Evolutionary conservation across 2,329 filamentous ascomycete species (phyloP).

Genomic region (Colletotrichum cuscutae): DNA sequence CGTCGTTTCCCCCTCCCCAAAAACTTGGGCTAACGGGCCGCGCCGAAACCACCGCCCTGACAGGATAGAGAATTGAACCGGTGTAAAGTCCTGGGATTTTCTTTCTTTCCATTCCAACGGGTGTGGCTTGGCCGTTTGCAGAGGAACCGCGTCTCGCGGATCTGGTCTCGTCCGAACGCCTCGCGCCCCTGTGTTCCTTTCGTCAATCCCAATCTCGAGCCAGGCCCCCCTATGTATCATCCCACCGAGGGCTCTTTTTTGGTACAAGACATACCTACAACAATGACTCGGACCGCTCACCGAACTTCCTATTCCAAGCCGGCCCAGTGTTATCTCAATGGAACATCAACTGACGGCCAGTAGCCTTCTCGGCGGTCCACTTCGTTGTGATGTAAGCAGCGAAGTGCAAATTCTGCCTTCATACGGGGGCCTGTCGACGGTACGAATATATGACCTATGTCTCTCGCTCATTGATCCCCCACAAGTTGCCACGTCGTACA

Average conservation of each 20-base stretch:
- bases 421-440: not conserved
- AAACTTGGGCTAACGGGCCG: not conserved
- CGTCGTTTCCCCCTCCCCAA: not conserved
- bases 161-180: too few relatives aligned
- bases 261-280: not conserved
- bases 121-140: not conserved
- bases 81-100: not conserved
- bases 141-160: not conserved
- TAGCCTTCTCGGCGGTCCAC: not conserved
- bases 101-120: not conserved
- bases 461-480: not conserved
- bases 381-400: not conserved
- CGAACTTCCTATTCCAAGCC: not conserved
- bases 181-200: not conserved
- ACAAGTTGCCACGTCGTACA: not conserved
- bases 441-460: not conserved
- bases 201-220: not conserved
- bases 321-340: not conserved
- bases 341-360: not conserved
- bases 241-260: too few relatives aligned
- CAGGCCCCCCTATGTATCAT: not conserved
- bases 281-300: not conserved
- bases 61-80: not conserved
- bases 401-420: not conserved
- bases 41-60: not conserved